Evolutionary conservation across 2,329 filamentous ascomycete genomes (phyloP).

Genomic region (Phyllosticta ampelicida): DNA sequence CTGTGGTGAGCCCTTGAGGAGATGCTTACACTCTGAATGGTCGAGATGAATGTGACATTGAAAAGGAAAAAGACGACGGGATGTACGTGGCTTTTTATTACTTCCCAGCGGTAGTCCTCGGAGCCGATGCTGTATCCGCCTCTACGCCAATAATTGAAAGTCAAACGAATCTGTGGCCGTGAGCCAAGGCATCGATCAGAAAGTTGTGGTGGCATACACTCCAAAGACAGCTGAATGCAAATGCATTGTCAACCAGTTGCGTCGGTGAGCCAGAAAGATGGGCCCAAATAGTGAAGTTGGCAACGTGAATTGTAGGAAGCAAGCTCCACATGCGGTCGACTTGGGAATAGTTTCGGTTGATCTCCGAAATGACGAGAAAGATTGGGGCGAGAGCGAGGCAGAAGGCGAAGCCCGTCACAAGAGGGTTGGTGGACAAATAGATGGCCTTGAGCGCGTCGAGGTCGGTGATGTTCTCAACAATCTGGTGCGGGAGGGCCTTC

Average conservation of each 20-base stretch:
- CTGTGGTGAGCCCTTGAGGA: not conserved
- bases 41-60: slow-evolving; percentile 81
- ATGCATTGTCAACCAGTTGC: slow-evolving; percentile 58
- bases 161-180: slow-evolving; percentile 57
- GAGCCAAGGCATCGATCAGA: not conserved
- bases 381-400: slow-evolving; percentile 60
- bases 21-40: slow-evolving; percentile 51
- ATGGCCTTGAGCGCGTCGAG: slow-evolving; percentile 54
- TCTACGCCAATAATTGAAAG: slow-evolving; percentile 94
- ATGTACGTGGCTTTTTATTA: slow-evolving; percentile 57
- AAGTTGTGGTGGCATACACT: slow-evolving; percentile 45
- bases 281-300: slow-evolving; percentile 76
- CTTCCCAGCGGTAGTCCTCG: slow-evolving; percentile 90
- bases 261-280: slow-evolving; percentile 61
- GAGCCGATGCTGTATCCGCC: slow-evolving; percentile 82
- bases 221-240: slow-evolving; percentile 65
- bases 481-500: slow-evolving; percentile 31
- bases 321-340: slow-evolving; percentile 89
- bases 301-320: slow-evolving; percentile 74
- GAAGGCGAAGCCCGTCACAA: slow-evolving; percentile 63
- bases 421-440: slow-evolving; percentile 77
- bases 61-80: slow-evolving; percentile 65
- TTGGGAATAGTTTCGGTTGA: slow-evolving; percentile 94
- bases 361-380: slow-evolving; percentile 66
- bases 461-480: slow-evolving; percentile 48